These are phyloP conservation scores for Coprinopsis sp. DNA, from an alignment of 768 basidiomycete species.

Conservation along the genomic window DNA sequence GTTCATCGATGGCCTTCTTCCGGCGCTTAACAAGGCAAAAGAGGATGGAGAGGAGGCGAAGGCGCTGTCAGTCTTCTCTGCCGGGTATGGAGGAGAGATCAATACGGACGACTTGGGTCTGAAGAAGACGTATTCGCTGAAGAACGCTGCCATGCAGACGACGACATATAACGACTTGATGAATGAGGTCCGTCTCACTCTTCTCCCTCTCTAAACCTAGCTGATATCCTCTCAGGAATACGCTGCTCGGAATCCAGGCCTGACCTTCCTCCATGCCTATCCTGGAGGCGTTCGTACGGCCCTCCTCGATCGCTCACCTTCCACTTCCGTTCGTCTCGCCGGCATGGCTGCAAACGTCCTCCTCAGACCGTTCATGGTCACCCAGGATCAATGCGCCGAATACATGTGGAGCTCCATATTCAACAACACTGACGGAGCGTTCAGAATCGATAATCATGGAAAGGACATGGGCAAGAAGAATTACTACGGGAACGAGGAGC, in stretches of 20 bases:
- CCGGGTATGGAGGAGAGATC: slow-evolving; percentile 27
- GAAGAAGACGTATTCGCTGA: slow-evolving; percentile 35
- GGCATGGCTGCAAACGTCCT: slow-evolving; percentile 17
- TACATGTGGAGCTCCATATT: slow-evolving; percentile 32
- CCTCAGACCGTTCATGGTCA: slow-evolving; percentile 19
- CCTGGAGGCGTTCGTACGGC: slow-evolving; percentile 37
- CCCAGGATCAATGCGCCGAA: slow-evolving; percentile 28
- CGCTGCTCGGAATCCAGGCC: slow-evolving; percentile 26
- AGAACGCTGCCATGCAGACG: slow-evolving; percentile 24
- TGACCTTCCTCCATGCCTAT: slow-evolving; percentile 36
- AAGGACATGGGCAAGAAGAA: slow-evolving; percentile 27
- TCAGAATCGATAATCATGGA: slow-evolving; percentile 27
- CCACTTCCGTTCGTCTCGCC: slow-evolving; percentile 17
- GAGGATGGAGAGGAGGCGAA: slow-evolving; percentile 45
- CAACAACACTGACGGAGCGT: slow-evolving; percentile 22
- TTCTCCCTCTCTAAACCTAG: neutral
- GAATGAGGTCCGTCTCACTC: slow-evolving; percentile 33
- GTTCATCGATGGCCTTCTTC: slow-evolving; percentile 42
- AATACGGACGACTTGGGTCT: slow-evolving; percentile 43
- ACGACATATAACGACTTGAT: slow-evolving; percentile 46
- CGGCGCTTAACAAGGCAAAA: slow-evolving; percentile 36
- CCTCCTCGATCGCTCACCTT: slow-evolving; percentile 23
- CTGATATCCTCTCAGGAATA: slow-evolving; percentile 24
- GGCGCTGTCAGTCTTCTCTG: slow-evolving; percentile 40
- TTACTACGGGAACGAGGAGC: slow-evolving; percentile 33